phyloP scores from a whole-genome alignment of 2,329 filamentous ascomycete species.

The Eutypa lata region DNA sequence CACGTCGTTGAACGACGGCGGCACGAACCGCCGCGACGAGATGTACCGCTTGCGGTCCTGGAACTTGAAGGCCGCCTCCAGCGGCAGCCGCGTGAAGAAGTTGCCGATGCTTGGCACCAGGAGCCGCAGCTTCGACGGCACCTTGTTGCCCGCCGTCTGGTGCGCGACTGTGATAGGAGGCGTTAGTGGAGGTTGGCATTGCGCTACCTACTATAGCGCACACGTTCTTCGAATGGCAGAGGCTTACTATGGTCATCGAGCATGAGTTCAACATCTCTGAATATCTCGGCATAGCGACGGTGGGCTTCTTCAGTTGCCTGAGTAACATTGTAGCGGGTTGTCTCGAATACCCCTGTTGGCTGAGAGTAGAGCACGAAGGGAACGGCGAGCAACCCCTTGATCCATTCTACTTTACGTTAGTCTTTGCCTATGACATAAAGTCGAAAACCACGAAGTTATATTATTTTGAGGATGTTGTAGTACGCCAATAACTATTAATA shows the following conservation, averaged over 20 bases:
- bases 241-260: slow-evolving; percentile 82
- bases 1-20: slow-evolving; percentile 96
- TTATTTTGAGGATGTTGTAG: too few relatives aligned
- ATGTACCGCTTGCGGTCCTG: slow-evolving; percentile 86
- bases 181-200: slow-evolving; percentile 2
- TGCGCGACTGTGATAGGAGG: slow-evolving; percentile 56
- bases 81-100: slow-evolving; percentile 85
- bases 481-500: too few relatives aligned
- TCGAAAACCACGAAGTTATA: too few relatives aligned
- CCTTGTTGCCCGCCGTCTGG: slow-evolving; percentile 59
- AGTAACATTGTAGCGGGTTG: slow-evolving; percentile 60
- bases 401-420: slow-evolving; percentile 67
- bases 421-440: background rate
- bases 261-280: slow-evolving; percentile 87
- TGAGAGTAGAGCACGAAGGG: slow-evolving; percentile 97
- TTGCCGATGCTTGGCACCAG: slow-evolving; percentile 88
- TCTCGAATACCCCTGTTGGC: slow-evolving; percentile 80
- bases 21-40: slow-evolving; percentile 86
- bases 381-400: slow-evolving; percentile 90
- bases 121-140: slow-evolving; percentile 86
- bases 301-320: slow-evolving; percentile 79
- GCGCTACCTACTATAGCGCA: slow-evolving; percentile 3
- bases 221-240: background rate
- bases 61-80: slow-evolving; percentile 87
- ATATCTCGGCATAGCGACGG: slow-evolving; percentile 88